A percentile compares a stretch with the other conserved stretches of the same genome.
Conservation (phyloP, 176 grass and related monocot species). For the Carex cristatella region DNA sequence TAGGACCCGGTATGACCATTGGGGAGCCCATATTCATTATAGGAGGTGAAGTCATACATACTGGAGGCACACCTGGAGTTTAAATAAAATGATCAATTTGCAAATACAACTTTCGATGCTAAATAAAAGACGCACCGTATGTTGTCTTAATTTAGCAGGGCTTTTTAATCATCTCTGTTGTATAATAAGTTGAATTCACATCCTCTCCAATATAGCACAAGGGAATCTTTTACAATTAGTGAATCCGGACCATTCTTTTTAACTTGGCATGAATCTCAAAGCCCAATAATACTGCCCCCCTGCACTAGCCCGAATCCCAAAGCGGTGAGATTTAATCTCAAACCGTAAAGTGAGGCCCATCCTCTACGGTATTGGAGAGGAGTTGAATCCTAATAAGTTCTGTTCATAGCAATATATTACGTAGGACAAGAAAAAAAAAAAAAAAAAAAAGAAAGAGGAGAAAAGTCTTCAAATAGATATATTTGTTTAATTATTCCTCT, state of each 20-base stretch:
- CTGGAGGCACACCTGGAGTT: constrained; percentile 13
- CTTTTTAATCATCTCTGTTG: not conserved
- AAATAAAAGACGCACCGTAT: not conserved
- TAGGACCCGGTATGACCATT: constrained; percentile 8
- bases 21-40: not conserved
- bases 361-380: no score
- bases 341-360: no score
- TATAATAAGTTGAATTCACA: not conserved
- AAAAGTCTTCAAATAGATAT: not conserved
- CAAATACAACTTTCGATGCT: not conserved
- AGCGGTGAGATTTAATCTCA: no score
- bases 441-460: not conserved
- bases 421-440: not conserved
- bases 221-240: no score
- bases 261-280: no score
- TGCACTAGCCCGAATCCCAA: no score
- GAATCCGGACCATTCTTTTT: no score
- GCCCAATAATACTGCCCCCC: no score
- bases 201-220: no score
- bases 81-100: not conserved
- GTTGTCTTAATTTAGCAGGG: not conserved
- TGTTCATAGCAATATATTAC: not conserved
- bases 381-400: not conserved
- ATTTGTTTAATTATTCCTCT: not conserved
- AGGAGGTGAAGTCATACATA: constrained; percentile 12